Evolutionary conservation across 2,329 filamentous ascomycete genomes (phyloP).

Genomic region (Cytospora piceicola): DNA sequence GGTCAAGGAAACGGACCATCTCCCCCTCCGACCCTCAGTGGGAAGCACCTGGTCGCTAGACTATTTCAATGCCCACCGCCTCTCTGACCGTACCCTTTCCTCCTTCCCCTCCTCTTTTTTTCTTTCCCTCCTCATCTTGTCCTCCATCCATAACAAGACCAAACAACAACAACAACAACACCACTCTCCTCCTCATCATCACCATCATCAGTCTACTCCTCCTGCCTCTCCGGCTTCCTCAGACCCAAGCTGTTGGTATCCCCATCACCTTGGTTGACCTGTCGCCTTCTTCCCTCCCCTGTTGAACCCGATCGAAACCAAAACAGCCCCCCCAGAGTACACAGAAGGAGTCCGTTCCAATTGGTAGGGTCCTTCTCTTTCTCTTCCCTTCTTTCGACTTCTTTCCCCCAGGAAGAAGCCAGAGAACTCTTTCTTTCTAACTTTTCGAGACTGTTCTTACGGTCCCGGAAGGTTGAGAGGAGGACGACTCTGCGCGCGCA

Average conservation of each 20-base stretch:
- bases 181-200: slow-evolving; percentile 35
- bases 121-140: slow-evolving; percentile 28
- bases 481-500: slow-evolving; percentile 48
- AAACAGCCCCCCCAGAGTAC: slow-evolving; percentile 34
- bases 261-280: neutral
- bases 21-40: slow-evolving; percentile 23
- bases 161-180: slow-evolving; percentile 27
- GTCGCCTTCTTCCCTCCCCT: slow-evolving; percentile 28
- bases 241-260: neutral
- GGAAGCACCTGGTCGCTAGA: slow-evolving; percentile 27
- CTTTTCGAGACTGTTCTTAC: slow-evolving; percentile 49
- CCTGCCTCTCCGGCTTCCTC: neutral
- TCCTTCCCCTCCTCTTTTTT: neutral
- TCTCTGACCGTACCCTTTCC: slow-evolving; percentile 29
- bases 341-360: slow-evolving; percentile 40
- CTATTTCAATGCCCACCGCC: slow-evolving; percentile 31
- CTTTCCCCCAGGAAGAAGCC: slow-evolving; percentile 49
- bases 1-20: slow-evolving; percentile 18
- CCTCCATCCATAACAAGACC: slow-evolving; percentile 35
- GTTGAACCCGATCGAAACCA: slow-evolving; percentile 37
- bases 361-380: slow-evolving; percentile 43
- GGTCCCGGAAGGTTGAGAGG: slow-evolving; percentile 47
- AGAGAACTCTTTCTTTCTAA: slow-evolving; percentile 63
- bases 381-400: slow-evolving; percentile 54
- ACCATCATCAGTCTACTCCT: slow-evolving; percentile 33